These are phyloP conservation scores for Pluteus cervinus DNA, from an alignment of 768 basidiomycete species.

Conservation along the genomic window DNA sequence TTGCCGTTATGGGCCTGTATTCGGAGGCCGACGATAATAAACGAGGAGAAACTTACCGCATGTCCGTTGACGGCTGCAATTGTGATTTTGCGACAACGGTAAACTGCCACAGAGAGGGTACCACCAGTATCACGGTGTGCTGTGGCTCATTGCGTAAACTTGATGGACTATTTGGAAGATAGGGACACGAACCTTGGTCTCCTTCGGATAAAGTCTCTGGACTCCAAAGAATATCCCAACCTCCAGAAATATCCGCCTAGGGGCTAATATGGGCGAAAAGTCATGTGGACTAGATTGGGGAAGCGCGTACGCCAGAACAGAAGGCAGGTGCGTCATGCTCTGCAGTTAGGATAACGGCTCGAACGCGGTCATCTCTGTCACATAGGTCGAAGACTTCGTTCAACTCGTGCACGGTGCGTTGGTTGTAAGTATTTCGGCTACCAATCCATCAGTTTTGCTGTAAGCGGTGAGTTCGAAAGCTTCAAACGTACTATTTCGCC, in stretches of 20 bases:
- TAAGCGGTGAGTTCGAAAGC: neutral
- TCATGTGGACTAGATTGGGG: neutral
- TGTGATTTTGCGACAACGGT: slow-evolving; percentile 49
- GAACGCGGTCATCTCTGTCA: slow-evolving; percentile 48
- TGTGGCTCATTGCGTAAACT: slow-evolving; percentile 11
- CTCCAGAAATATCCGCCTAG: slow-evolving; percentile 44
- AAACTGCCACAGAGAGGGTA: slow-evolving; percentile 36
- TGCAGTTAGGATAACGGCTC: slow-evolving; percentile 45
- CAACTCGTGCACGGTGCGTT: slow-evolving; percentile 29
- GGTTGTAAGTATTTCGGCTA: slow-evolving; percentile 42
- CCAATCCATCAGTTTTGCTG: neutral
- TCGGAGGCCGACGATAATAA: neutral
- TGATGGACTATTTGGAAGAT: neutral
- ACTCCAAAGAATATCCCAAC: slow-evolving; percentile 38
- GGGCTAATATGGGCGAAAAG: neutral
- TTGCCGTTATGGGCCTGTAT: slow-evolving; percentile 3
- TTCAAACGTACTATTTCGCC: slow-evolving; percentile 34
- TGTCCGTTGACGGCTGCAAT: slow-evolving; percentile 46
- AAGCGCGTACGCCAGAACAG: slow-evolving; percentile 43
- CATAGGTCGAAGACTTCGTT: slow-evolving; percentile 37
- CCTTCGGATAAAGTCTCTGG: slow-evolving; percentile 40
- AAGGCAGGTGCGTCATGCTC: slow-evolving; percentile 46
- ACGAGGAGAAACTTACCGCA: slow-evolving; percentile 24
- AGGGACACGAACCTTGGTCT: slow-evolving; percentile 32
- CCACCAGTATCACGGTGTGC: slow-evolving; percentile 49